Base-by-base conservation (phyloP, 192 early-diverging fungal genomes). In the Backusella macrospora region DNA sequence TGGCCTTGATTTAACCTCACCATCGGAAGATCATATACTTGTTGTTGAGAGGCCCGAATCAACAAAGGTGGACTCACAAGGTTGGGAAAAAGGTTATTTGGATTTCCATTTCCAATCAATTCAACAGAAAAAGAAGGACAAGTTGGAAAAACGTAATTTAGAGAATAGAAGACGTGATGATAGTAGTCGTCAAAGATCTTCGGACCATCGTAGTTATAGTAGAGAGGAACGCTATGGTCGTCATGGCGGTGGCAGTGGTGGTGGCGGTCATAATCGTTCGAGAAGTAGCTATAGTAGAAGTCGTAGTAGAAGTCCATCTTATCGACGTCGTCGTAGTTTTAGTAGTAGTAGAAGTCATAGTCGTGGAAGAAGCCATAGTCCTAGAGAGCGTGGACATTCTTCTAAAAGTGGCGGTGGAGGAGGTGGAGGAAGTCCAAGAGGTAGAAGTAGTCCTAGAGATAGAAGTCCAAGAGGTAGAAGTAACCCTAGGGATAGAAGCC, bases 1-100 rank as follows among this genome's bases (percentile, higher is more conserved):
- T 16, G 75, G 69, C 5, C 38, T 76, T 9, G 46, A 72, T 72
- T 38, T 45, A 34, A 34, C 29, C 2, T 0, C 29, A 34, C 6
- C 15, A 42, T 42, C 42, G 7, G 52, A 62, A 6, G 43, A 59
- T 4, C 21, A 14, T 0, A 72, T 68, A 21, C 52, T 76, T 18
- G 63, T 76, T 18, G 63, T 49, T 3, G 63, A 65, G 12, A 71
- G 62, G 9, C 18, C 37, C 2, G 46, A 66, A 2, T 55, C 63
- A 34, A 34, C 29, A 42, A 46, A 71, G 52, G 37, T 63, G 18
- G 75, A 76, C 39, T 23, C 55, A 63, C 52, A 72, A 26, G 75
- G 75, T 12, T 76, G 75, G 75, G 75, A 76, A 42, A 70, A 70
- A 10, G 70, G 68, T 7, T 76, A 71, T 59, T 43, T 76, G 5